These are phyloP conservation scores for Erodium trifolium DNA, from an alignment of 441 rosid species.

Conservation along the genomic window DNA sequence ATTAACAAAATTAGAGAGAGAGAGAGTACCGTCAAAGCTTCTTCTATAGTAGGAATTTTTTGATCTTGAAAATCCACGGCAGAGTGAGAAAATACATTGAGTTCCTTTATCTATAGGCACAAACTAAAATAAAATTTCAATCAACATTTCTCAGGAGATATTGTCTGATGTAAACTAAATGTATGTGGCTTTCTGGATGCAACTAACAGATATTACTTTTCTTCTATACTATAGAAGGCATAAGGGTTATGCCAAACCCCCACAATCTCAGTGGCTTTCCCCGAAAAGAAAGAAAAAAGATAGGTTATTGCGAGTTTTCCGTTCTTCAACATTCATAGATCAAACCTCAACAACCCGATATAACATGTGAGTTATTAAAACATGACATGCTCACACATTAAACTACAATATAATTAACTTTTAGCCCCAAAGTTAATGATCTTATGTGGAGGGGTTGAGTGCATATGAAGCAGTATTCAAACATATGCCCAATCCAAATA, in stretches of 20 bases:
- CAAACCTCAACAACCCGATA: too few relatives aligned
- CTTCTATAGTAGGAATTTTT: constrained; percentile 59
- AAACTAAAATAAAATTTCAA: constrained; percentile 31
- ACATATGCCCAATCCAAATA: too few relatives aligned
- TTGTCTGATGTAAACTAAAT: constrained; percentile 1
- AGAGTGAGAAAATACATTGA: constrained; percentile 33
- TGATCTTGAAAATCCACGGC: constrained; percentile 31
- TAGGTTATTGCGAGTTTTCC: too few relatives aligned
- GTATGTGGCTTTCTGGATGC: background rate
- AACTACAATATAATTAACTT: too few relatives aligned
- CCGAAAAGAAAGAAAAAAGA: too few relatives aligned
- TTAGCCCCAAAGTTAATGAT: too few relatives aligned
- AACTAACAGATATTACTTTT: background rate
- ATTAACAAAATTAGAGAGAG: background rate
- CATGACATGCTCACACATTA: too few relatives aligned
- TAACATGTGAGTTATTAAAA: too few relatives aligned
- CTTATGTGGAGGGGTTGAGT: too few relatives aligned
- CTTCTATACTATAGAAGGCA: background rate
- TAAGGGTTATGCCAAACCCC: background rate
- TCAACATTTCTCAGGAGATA: constrained; percentile 22
- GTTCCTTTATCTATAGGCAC: constrained; percentile 55
- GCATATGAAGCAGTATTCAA: too few relatives aligned
- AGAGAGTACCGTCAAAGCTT: constrained; percentile 64
- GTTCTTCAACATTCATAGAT: too few relatives aligned
- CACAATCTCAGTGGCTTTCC: too few relatives aligned